Evolutionary conservation across 495 filamentous ascomycete genomes (phyloP).

Genomic region (Hypomontagnella monticulosa): DNA sequence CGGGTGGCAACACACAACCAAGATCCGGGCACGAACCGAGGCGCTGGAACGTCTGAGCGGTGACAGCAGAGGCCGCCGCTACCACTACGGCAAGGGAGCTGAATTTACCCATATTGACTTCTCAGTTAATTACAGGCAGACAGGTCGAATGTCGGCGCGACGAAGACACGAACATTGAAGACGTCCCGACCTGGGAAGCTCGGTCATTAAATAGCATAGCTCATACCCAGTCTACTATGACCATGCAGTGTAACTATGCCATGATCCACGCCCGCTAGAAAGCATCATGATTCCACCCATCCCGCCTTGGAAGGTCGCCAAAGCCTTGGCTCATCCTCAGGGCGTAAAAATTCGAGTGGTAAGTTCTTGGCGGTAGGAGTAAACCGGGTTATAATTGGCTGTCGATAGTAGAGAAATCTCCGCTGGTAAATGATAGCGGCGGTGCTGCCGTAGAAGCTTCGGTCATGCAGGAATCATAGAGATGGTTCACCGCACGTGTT

Average conservation of each 20-base stretch:
- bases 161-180: background rate
- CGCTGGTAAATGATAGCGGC: constrained; percentile 15
- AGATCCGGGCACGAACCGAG: constrained; percentile 74
- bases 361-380: constrained; percentile 26
- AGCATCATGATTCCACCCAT: constrained; percentile 20
- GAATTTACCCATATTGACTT: constrained; percentile 39
- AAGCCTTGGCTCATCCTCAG: constrained; percentile 31
- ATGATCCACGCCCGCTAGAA: constrained; percentile 12
- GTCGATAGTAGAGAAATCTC: constrained; percentile 25
- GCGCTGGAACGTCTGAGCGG: constrained; percentile 74
- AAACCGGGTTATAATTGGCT: constrained; percentile 22
- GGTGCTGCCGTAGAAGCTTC: constrained; percentile 11
- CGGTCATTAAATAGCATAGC: constrained; percentile 21
- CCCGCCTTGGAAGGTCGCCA: constrained; percentile 36
- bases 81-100: constrained; percentile 45
- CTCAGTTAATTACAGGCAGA: background rate
- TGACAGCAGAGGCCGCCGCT: constrained; percentile 45
- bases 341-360: constrained; percentile 10
- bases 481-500: constrained; percentile 25
- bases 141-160: constrained; percentile 7
- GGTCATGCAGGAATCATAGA: constrained; percentile 30
- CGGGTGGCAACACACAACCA: constrained; percentile 79
- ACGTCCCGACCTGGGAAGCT: background rate
- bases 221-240: background rate
- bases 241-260: constrained; percentile 18